Evolutionary conservation across 2,329 filamentous ascomycete genomes (phyloP).

Genomic region (Chrysosporium keratinophilum): DNA sequence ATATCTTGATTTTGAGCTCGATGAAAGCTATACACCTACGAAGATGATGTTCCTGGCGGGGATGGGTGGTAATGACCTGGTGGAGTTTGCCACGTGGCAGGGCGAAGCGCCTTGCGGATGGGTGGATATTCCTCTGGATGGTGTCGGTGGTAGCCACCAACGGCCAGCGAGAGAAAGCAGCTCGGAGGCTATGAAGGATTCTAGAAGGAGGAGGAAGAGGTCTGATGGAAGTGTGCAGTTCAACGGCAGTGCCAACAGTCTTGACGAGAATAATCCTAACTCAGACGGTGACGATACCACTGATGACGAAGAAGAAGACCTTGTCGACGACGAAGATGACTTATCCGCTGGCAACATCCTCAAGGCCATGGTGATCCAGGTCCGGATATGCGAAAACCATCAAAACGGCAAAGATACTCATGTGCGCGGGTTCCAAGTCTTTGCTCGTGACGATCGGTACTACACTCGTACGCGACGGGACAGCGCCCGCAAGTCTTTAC

Average conservation of each 20-base stretch:
- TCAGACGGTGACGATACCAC: conserved; percentile 14
- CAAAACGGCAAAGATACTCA: conserved; percentile 99
- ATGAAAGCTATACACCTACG: conserved; percentile 94
- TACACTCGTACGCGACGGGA: conserved; percentile 20
- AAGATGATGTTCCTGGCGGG: conserved; percentile 82
- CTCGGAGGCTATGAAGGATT: conserved; percentile 6
- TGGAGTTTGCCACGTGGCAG: conserved; percentile 72
- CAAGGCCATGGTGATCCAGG: conserved; percentile 78
- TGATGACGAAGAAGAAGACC: conserved; percentile 22
- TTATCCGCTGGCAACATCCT: conserved; percentile 59
- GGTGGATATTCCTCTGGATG: conserved; percentile 68
- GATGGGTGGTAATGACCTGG: conserved; percentile 81
- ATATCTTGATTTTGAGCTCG: conserved; percentile 75
- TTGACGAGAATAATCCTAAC: conserved; percentile 6
- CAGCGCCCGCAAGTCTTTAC: conserved; percentile 25
- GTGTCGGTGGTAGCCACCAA: conserved; percentile 44
- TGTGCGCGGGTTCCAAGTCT: conserved; percentile 84
- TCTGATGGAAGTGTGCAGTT: conserved; percentile 18
- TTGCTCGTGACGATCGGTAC: conserved; percentile 41
- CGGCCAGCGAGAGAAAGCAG: conserved; percentile 6
- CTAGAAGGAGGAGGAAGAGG: conserved; percentile 8
- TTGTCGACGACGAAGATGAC: conserved; percentile 23
- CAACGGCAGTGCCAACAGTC: conserved; percentile 13
- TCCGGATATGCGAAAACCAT: conserved; percentile 89
- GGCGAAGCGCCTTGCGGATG: conserved; percentile 75